These are phyloP conservation scores for Jamesozyma lodderae DNA, from an alignment of 805 yeast species.

Conservation along the genomic window DNA sequence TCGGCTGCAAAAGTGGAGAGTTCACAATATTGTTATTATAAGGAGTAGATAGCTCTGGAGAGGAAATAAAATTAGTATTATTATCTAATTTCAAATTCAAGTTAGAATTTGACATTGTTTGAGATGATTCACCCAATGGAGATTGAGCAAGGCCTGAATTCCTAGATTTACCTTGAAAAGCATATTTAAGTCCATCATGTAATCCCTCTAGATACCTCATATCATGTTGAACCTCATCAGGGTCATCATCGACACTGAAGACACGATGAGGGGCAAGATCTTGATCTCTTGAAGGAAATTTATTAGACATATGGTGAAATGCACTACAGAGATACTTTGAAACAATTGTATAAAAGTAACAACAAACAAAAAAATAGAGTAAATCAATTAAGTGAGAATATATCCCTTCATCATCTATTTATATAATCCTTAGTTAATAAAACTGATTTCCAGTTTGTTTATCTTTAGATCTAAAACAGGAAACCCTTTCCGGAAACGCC, in stretches of 20 bases:
- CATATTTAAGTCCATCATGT: slow-evolving; percentile 55
- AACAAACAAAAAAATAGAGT: no score
- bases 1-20: no score
- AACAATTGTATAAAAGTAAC: no score
- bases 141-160: slow-evolving; percentile 1
- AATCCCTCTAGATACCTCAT: slow-evolving; percentile 62
- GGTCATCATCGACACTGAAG: slow-evolving; percentile 77
- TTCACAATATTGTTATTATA: no score
- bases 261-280: slow-evolving; percentile 32
- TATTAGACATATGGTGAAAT: no score
- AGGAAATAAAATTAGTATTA: neutral
- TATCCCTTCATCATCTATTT: no score
- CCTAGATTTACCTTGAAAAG: slow-evolving; percentile 21
- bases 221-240: slow-evolving; percentile 59
- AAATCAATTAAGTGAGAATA: no score
- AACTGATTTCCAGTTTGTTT: no score
- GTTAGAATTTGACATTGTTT: neutral
- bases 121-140: neutral
- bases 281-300: slow-evolving; percentile 3
- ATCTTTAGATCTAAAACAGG: no score
- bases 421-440: no score
- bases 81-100: neutral
- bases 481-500: no score
- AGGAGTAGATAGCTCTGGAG: neutral
- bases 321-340: no score